Conservation (phyloP, 805 yeast species). For the Clavispora phyllophila region DNA sequence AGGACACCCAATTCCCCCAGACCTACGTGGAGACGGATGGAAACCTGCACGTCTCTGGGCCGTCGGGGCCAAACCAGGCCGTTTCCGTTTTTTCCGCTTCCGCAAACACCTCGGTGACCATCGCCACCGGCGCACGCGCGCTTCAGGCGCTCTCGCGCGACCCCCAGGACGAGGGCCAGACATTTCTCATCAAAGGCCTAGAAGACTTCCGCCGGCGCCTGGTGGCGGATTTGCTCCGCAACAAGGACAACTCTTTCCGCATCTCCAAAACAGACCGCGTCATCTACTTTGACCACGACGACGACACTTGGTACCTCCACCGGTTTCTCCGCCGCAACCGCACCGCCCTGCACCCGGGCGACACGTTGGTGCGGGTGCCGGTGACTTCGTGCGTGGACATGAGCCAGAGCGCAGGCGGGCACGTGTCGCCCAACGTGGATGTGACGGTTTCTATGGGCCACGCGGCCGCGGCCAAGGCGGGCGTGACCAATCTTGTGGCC, state of each 20-base stretch:
- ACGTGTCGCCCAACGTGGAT: slow-evolving; percentile 4
- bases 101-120: not conserved
- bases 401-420: slow-evolving; percentile 8
- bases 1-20: no score
- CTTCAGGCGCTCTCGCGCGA: not conserved
- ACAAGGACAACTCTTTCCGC: slow-evolving; percentile 1
- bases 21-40: no score
- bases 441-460: slow-evolving; percentile 5
- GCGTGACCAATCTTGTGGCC: not conserved
- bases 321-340: slow-evolving; percentile 1
- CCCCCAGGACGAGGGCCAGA: not conserved
- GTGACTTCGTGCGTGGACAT: slow-evolving; percentile 2
- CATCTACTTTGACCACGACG: slow-evolving; percentile 4
- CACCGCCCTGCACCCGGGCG: not conserved
- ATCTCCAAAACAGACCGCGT: not conserved
- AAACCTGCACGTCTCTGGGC: no score
- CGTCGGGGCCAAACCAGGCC: no score
- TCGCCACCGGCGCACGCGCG: not conserved
- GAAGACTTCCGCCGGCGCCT: slow-evolving; percentile 2
- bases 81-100: not conserved
- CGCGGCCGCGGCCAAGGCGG: not conserved
- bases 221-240: not conserved
- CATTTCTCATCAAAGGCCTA: not conserved
- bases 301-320: slow-evolving; percentile 5
- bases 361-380: not conserved